A percentile compares a stretch with the other conserved stretches of the same genome.
These are phyloP conservation scores for Nosema granulosis DNA, from an alignment of 371 early-diverging fungal species.

Conservation along the genomic window DNA sequence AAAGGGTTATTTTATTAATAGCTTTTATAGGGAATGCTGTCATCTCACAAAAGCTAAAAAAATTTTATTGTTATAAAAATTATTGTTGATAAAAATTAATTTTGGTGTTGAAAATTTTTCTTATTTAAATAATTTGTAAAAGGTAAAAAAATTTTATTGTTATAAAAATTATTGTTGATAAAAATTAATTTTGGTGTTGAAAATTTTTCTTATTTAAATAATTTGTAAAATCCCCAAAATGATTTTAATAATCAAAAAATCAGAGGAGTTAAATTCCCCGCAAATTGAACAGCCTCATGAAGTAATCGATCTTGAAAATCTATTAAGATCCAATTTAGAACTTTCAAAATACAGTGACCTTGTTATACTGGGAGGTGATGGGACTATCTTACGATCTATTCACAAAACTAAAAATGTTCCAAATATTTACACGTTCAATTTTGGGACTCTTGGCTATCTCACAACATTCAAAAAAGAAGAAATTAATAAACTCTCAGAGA, in stretches of 20 bases:
- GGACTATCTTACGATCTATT: slow-evolving; percentile 48
- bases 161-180: no score
- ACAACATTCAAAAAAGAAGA: slow-evolving; percentile 39
- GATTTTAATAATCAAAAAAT: not conserved
- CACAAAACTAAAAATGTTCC: slow-evolving; percentile 29
- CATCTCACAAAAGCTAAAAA: no score
- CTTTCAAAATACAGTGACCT: slow-evolving; percentile 14
- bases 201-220: no score
- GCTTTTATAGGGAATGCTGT: no score
- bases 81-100: no score
- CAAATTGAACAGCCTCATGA: not conserved
- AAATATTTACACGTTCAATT: slow-evolving; percentile 50
- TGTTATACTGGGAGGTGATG: slow-evolving; percentile 59
- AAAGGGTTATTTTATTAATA: no score
- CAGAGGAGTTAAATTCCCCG: not conserved
- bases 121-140: no score
- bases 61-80: no score
- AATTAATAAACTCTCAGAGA: not conserved
- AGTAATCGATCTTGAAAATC: not conserved
- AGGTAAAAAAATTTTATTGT: no score
- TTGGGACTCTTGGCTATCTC: slow-evolving; percentile 49
- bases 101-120: no score
- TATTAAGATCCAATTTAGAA: not conserved
- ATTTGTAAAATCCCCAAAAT: not conserved
- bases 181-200: no score